Base-by-base conservation (phyloP, 2,329 filamentous ascomycete species). In the Tolypocladium album region DNA sequence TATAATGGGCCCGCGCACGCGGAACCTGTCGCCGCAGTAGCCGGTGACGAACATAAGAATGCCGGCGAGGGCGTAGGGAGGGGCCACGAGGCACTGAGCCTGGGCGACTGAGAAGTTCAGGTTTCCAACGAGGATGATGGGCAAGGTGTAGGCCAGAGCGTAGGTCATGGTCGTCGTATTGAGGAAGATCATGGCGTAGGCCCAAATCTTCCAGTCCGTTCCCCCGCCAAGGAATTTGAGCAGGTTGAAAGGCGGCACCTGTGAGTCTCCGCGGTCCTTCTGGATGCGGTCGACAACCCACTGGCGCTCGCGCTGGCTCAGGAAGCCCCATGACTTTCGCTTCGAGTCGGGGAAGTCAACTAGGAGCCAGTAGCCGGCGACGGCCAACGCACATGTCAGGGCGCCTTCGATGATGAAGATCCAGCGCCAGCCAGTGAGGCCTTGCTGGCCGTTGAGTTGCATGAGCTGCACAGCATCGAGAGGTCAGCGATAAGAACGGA, bases 81-180 rank as follows among this genome's bases (percentile, higher is more conserved):
- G 88, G 0, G 89, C 88, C 4, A 87, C 80, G 5, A 92, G 82
- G 68, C 88, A 90, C 72, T 91, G 88, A 0, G 88, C 78, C 56
- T 77, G 76, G 9, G 79, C 86, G 6, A 87, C 77, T 55, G 72
- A 77, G 76, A 90, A 92, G 17, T 83, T 81, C 77, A 92, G 82
- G 70, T 76, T 80, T 42, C 66, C 66, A 57, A 76, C 72, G 17
- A 95, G 82, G 66, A 94, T 89, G 67, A 92, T 83, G 8, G 90
- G 89, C 4, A 92, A 74, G 69, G 92, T 93, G 72, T 89, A 93
- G 2, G 88, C 87, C 11, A 94, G 81, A 0, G 89, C 85, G 70
- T 94, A 94, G 1, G 82, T 81, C 57, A 89, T 82, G 13, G 88
- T 89, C 0, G 89, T 91, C 2, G 83, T 82, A 71, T 83, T 84